Evolutionary conservation across 2,329 filamentous ascomycete species (phyloP), one percentile per base, ranked within the genome.

Genomic region (Fusarium sp.): DNA sequence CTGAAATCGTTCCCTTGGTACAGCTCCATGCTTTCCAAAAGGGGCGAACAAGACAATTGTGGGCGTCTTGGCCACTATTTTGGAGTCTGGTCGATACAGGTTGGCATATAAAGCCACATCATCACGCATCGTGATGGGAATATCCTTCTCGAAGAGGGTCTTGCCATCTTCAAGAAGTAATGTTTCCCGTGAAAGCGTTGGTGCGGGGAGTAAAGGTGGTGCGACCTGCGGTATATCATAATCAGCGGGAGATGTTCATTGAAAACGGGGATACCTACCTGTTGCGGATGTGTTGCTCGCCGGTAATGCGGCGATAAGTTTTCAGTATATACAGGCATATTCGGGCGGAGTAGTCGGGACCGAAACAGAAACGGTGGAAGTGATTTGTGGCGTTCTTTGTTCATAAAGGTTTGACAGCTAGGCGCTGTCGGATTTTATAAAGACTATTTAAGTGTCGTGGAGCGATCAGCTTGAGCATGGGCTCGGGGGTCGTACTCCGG

Each of bases 11-110:
- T 58, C 45, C 24, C 58, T 40, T 11, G 51, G 43, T 7, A 61
- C 45, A 5, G 58, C 58, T 9, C 50, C 58, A 38, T 54, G 51
- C 39, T 61, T 61, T n/a, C 58, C 58, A 39, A 55, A 61, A 13
- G 58, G 58, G 1, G 58, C 51, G n/a, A 54, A 61, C 1, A 54
- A 36, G 9, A 61, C 31, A 4, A 61, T 20, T 18, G 58, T 48
- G 6, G 58, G 46, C 7, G 45, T 48, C 14, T 48, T 49, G 46
- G 46, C 31, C 31, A 11, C 20, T 28, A 49, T 6, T 7, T 15
- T 49, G 18, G 46, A 33, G 31, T 49, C 46, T 15, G 46, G 46
- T 22, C 46, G 46, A 10, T 49, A 38, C 33, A 49, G 18, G 46
- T 49, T 31, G 26, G 46, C 46, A 9, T 38, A 49, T 7, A 49